Percentiles rank a stretch among this genome's conserved stretches.
These are phyloP conservation scores for Tuber microsphaerosporum DNA, from an alignment of 495 filamentous ascomycete genomes.

Conservation along the genomic window DNA sequence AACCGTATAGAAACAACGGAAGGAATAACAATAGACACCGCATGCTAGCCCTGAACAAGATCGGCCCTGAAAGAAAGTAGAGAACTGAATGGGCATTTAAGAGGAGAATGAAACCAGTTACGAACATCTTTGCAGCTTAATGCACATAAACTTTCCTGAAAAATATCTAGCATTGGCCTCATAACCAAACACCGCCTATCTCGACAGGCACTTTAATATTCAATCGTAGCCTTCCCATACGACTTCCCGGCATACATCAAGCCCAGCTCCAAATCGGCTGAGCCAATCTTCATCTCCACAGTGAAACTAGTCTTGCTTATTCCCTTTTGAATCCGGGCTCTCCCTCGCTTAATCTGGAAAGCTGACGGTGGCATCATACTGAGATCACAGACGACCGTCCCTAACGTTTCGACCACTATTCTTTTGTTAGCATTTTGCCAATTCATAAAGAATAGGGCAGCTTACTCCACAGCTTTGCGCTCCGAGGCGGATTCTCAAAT, in stretches of 20 bases:
- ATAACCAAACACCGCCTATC: background rate
- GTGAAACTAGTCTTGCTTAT: background rate
- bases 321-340: background rate
- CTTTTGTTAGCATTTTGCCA: background rate
- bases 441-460: background rate
- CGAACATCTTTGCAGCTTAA: too few relatives aligned
- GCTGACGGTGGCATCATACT: slow-evolving; percentile 10
- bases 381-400: slow-evolving; percentile 10
- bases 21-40: too few relatives aligned
- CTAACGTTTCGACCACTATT: slow-evolving; percentile 8
- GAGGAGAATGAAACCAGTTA: too few relatives aligned
- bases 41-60: too few relatives aligned
- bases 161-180: background rate
- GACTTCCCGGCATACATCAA: slow-evolving; percentile 1
- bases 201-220: slow-evolving; percentile 5
- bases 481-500: slow-evolving; percentile 7
- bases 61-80: too few relatives aligned
- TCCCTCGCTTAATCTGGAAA: background rate
- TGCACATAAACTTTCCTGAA: background rate
- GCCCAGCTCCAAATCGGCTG: slow-evolving; percentile 4
- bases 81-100: too few relatives aligned
- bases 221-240: slow-evolving; percentile 7
- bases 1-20: too few relatives aligned
- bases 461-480: slow-evolving; percentile 12
- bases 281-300: slow-evolving; percentile 12